Percentiles rank a stretch among this genome's conserved stretches.
Evolutionary conservation across 2,329 filamentous ascomycete species (phyloP).

Genomic region (Claviceps humidiphila): DNA sequence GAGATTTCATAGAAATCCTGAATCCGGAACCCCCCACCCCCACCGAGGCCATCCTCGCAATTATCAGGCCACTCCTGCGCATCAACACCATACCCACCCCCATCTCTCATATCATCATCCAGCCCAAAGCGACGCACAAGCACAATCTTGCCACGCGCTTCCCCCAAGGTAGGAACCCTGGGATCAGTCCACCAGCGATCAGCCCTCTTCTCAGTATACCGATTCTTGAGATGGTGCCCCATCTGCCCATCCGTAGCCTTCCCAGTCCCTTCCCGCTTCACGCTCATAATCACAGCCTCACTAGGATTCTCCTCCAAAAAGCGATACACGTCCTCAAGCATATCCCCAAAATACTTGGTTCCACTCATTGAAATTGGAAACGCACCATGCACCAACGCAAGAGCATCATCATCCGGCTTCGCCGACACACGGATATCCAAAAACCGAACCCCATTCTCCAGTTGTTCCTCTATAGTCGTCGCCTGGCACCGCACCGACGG

Average conservation of each 20-base stretch:
- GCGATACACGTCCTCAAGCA: constrained; percentile 56
- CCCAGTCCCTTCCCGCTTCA: constrained; percentile 86
- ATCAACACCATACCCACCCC: constrained; percentile 45
- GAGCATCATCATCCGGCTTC: constrained; percentile 42
- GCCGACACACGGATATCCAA: constrained; percentile 71
- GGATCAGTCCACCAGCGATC: constrained; percentile 68
- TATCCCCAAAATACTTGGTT: constrained; percentile 60
- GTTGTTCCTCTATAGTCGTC: constrained; percentile 61
- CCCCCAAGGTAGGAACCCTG: constrained; percentile 62
- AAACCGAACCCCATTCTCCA: constrained; percentile 85
- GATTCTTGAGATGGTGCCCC: constrained; percentile 54
- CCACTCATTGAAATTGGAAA: constrained; percentile 82
- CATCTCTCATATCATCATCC: constrained; percentile 36
- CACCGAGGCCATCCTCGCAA: constrained; percentile 58
- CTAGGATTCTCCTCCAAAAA: constrained; percentile 68
- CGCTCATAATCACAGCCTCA: constrained; percentile 71
- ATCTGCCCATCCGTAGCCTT: constrained; percentile 68
- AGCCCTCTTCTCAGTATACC: constrained; percentile 48
- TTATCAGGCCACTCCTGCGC: constrained; percentile 74
- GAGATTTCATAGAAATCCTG: constrained; percentile 92
- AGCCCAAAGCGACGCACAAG: constrained; percentile 70
- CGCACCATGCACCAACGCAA: constrained; percentile 76
- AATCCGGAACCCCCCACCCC: constrained; percentile 63
- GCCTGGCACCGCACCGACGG: constrained; percentile 91
- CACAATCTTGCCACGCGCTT: constrained; percentile 70